Evolutionary conservation across 495 filamentous ascomycete species (phyloP).

Genomic region (Glonium stellatum): DNA sequence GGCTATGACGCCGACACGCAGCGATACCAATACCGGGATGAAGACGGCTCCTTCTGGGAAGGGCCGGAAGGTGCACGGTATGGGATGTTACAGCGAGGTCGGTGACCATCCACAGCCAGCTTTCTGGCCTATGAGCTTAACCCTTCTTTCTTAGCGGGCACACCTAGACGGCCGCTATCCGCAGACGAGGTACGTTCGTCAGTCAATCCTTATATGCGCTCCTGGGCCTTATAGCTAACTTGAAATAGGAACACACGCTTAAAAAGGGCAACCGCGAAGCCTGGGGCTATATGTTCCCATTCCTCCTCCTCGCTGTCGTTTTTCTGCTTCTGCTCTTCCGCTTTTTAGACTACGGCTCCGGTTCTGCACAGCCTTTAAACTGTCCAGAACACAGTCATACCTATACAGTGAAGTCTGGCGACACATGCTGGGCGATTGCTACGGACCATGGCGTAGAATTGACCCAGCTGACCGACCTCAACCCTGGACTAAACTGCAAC

Average conservation of each 20-base stretch:
- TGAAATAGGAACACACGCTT: background rate
- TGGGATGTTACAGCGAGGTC: constrained; percentile 35
- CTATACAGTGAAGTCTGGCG: constrained; percentile 15
- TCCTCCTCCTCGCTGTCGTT: constrained; percentile 26
- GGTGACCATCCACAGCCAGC: background rate
- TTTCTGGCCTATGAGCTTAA: constrained; percentile 9
- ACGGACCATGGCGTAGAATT: constrained; percentile 19
- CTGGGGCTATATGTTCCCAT: constrained; percentile 23
- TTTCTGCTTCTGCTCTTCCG: constrained; percentile 22
- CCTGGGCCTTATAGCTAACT: background rate
- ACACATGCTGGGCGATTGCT: constrained; percentile 23
- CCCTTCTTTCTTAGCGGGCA: background rate
- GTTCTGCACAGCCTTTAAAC: background rate
- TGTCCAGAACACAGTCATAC: constrained; percentile 12
- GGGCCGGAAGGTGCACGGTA: constrained; percentile 41
- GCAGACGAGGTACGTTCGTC: constrained; percentile 1
- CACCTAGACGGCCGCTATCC: background rate
- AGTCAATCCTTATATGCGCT: background rate
- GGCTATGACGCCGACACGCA: constrained; percentile 50
- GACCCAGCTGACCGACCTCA: constrained; percentile 17
- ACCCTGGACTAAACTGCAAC: constrained; percentile 20
- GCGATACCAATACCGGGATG: constrained; percentile 43
- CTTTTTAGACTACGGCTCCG: constrained; percentile 14
- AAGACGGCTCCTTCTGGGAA: constrained; percentile 37
- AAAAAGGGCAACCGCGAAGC: constrained; percentile 15